Evolutionary conservation across 2,329 filamentous ascomycete species (phyloP).

Genomic region (Fusarium scirpi): DNA sequence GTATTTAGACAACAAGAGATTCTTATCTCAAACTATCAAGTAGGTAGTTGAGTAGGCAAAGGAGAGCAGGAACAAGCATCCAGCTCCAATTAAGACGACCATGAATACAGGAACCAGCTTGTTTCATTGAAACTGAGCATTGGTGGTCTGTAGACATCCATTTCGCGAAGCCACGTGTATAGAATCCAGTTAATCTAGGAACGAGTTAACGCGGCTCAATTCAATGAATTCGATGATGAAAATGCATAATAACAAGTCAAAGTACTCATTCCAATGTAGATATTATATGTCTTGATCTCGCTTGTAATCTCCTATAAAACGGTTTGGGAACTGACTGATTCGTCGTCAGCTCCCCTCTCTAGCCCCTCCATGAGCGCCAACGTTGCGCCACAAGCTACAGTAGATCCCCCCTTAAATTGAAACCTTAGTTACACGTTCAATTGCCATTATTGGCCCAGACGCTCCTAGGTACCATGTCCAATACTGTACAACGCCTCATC

Average conservation of each 20-base stretch:
- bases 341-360: constrained; percentile 11
- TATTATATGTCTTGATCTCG: constrained; percentile 17
- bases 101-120: neutral
- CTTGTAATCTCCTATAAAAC: neutral
- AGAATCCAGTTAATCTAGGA: neutral
- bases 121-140: neutral
- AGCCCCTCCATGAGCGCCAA: constrained; percentile 7
- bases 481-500: constrained; percentile 23
- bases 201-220: neutral
- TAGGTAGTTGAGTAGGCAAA: neutral
- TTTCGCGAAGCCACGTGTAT: constrained; percentile 14
- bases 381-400: constrained; percentile 27
- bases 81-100: neutral
- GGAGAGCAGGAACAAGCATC: neutral
- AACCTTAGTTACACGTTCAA: constrained; percentile 21
- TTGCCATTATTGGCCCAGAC: constrained; percentile 9
- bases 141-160: neutral
- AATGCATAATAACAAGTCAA: neutral
- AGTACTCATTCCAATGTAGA: neutral
- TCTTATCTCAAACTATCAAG: neutral
- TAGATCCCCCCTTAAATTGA: constrained; percentile 34
- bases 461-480: neutral
- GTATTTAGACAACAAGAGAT: neutral
- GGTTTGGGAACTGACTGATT: neutral
- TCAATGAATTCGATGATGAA: neutral